Evolutionary conservation across 495 filamentous ascomycete genomes (phyloP), one percentile per base, ranked within the genome.

Genomic region (Podospora pseudoanserina): DNA sequence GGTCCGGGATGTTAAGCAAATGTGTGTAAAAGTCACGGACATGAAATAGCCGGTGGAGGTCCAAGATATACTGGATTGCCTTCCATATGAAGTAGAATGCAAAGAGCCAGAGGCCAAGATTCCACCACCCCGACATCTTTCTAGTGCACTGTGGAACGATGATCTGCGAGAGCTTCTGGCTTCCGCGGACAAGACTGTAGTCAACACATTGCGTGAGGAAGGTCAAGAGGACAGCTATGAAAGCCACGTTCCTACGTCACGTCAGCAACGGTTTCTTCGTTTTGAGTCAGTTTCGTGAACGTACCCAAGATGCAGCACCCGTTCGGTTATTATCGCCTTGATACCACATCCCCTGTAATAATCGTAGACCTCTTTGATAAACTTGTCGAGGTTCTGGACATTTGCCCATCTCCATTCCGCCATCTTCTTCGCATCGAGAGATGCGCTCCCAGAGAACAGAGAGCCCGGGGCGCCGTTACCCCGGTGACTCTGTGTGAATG

Each of bases 371-470:
- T 97, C 91, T 69, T 86, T 84, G 59, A 99, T 85, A 76, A 97
- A 98, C 68, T 88, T 90, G 76, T 99, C 95, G 67, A 99, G 80
- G 74, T 98, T 95, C 58, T 89, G 86, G 34, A 96, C 92, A 74
- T 97, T 97, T 66, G 91, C 91, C 93, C 95, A 99, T 75, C 90
- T 89, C 91, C 94, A 98, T 85, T 97, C 89, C 3, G 95, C 94
- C 77, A 88, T 92, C 72, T 93, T 88, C 78, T 89, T 91, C 15
- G 90, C 89, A 73, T 89, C 87, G 77, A 72, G 87, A 70, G 63
- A 80, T 78, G 75, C 72, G 56, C 71, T 68, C 71, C 44, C 81
- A 73, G 69, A 77, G 66, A 74, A 79, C 71, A 68, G 76, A 67
- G 61, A 76, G 72, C 62, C 74, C 26, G 71, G 78, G 53, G 67